Evolutionary conservation across 768 basidiomycete species (phyloP).

Genomic region (Boletus sensibilis): DNA sequence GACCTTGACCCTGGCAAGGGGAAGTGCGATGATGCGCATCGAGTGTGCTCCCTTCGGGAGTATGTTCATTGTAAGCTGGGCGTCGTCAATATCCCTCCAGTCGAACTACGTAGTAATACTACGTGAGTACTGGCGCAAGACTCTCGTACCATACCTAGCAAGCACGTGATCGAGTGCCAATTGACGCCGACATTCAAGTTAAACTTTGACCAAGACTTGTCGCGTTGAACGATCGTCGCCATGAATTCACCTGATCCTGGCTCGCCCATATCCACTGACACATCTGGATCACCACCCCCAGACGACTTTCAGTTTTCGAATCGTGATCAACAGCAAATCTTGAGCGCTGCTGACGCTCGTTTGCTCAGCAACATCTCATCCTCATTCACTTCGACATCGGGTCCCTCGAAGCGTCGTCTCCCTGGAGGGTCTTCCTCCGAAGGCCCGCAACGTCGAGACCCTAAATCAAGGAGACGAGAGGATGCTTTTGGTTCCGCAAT

Average conservation of each 20-base stretch:
- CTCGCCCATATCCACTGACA: conserved; percentile 37
- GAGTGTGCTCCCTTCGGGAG: conserved; percentile 21
- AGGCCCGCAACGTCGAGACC: conserved; percentile 46
- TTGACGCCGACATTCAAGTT: neutral
- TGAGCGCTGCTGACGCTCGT: conserved; percentile 21
- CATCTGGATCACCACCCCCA: conserved; percentile 39
- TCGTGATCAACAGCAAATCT: conserved; percentile 31
- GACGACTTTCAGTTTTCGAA: conserved; percentile 33
- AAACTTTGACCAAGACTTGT: neutral
- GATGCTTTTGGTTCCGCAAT: conserved; percentile 33
- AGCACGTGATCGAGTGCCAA: conserved; percentile 18
- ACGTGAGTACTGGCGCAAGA: too few species aligned
- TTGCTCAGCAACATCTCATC: conserved; percentile 17
- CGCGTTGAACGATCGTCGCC: neutral
- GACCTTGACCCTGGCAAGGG: conserved; percentile 32
- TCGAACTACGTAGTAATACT: neutral
- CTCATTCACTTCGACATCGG: conserved; percentile 22
- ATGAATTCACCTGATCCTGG: conserved; percentile 41
- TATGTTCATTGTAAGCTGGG: conserved; percentile 12
- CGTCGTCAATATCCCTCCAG: neutral
- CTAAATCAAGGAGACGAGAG: conserved; percentile 50
- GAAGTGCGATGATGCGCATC: conserved; percentile 51
- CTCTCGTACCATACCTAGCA: too few species aligned
- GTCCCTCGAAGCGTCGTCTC: conserved; percentile 51
- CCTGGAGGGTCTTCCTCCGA: conserved; percentile 46